Evolutionary conservation across 2,329 filamentous ascomycete species (phyloP), one percentile per base, ranked within the genome.

Genomic region (Didymella exigua): DNA sequence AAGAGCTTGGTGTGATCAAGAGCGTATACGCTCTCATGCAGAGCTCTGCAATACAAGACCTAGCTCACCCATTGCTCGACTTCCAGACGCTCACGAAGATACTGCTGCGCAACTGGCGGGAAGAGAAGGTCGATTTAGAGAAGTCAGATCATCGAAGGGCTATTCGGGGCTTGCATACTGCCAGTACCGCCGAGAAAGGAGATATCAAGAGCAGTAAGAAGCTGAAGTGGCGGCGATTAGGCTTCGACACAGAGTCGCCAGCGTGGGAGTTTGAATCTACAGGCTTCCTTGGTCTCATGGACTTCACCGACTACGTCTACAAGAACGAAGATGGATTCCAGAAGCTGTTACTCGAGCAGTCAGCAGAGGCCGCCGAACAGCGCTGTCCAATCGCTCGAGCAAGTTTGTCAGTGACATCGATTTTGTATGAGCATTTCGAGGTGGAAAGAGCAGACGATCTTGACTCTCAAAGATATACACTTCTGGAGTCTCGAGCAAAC

Each of bases 281-380:
- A 24, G 95, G 95, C 0, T 98, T 93, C 72, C 77, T 99, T 49
- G 95, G 95, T 24, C 91, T 99, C 85, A 98, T 99, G 93, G 95
- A 99, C 73, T 77, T 99, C 68, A 91, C 92, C 2, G 93, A 98
- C 74, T 99, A 91, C 72, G 91, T 96, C 43, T 86, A 89, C 68
- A 96, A 92, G 71, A 88, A 96, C 70, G 91, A 96, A 73, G 93
- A 97, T 70, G 86, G 86, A 10, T 98, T 96, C 65, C 93, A 96
- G 72, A 97, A 96, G 77, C 81, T 96, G 64, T 63, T 99, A 14
- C 79, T 97, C 30, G 95, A 99, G 75, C 95, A 99, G 75, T 89
- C 90, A 3, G 86, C 88, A 6, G 86, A 86, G 67, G 84, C 89
- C 1, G 67, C 84, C 19, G 79, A 86, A 46, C 85, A 91, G 70